These are phyloP conservation scores for Solanum paucissectum DNA, from an alignment of 257 asterid species.

Conservation along the genomic window DNA sequence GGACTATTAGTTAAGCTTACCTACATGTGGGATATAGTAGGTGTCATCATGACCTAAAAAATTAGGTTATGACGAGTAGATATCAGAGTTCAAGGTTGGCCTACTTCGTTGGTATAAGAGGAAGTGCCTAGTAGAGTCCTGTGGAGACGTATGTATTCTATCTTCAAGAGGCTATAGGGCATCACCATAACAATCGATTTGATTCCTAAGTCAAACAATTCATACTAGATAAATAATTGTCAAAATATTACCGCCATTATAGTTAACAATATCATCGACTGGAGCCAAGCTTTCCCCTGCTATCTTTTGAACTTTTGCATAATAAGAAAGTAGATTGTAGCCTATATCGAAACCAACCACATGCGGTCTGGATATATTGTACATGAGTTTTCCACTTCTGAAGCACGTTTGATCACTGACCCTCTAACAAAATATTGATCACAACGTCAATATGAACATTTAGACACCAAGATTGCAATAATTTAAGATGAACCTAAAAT, in stretches of 20 bases:
- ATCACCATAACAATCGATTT: not conserved
- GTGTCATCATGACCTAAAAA: not conserved
- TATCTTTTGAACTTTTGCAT: no score
- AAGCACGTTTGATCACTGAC: not conserved
- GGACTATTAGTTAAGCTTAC: not conserved
- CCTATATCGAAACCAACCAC: not conserved
- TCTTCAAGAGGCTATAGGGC: not conserved
- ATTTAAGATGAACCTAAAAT: no score
- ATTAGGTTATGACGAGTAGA: not conserved
- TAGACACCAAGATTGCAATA: no score
- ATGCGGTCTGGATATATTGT: fast-evolving
- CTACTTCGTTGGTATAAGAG: not conserved
- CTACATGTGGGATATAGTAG: not conserved
- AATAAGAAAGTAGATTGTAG: not conserved
- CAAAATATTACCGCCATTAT: not conserved
- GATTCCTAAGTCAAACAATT: not conserved
- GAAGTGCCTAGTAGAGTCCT: not conserved
- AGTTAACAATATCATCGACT: not conserved
- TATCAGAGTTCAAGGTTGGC: not conserved
- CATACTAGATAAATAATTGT: not conserved
- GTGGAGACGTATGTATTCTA: not conserved
- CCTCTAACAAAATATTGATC: no score
- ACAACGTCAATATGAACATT: no score
- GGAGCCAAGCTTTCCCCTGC: fast-evolving
- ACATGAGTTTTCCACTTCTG: not conserved